Evolutionary conservation across 768 basidiomycete species (phyloP).

Genomic region (Lanmaoa rubissima): DNA sequence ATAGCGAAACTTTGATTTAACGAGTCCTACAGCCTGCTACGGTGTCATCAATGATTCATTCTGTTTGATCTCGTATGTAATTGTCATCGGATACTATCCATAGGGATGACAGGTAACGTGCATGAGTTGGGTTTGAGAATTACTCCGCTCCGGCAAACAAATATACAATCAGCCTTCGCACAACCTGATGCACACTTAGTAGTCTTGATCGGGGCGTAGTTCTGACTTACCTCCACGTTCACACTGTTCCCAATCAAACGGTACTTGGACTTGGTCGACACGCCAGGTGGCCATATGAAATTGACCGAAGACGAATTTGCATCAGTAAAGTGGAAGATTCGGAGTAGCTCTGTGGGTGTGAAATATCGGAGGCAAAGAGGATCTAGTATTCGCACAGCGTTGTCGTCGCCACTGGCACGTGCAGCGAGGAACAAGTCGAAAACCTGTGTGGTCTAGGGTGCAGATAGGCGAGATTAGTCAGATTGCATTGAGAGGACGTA

Average conservation of each 20-base stretch:
- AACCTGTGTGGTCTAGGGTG: slow-evolving; percentile 53
- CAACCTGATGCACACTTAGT: slow-evolving; percentile 28
- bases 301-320: neutral
- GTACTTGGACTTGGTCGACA: slow-evolving; percentile 70
- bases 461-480: neutral
- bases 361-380: slow-evolving; percentile 73
- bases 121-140: neutral
- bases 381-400: slow-evolving; percentile 53
- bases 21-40: too few species aligned
- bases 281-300: slow-evolving; percentile 62
- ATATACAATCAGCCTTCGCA: slow-evolving; percentile 59
- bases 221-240: slow-evolving; percentile 58
- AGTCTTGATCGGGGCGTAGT: neutral
- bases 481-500: slow-evolving; percentile 27
- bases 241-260: slow-evolving; percentile 81
- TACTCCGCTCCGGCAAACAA: slow-evolving; percentile 36
- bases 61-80: too few species aligned
- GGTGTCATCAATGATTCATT: too few species aligned
- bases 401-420: slow-evolving; percentile 37
- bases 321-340: slow-evolving; percentile 58
- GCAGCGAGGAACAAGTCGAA: slow-evolving; percentile 56
- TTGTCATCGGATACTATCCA: neutral
- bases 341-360: slow-evolving; percentile 67
- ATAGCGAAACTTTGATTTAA: too few species aligned
- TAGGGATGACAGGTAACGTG: neutral